Base-by-base conservation (phyloP, 129 eudicot species). In the Erigeron canadensis region DNA sequence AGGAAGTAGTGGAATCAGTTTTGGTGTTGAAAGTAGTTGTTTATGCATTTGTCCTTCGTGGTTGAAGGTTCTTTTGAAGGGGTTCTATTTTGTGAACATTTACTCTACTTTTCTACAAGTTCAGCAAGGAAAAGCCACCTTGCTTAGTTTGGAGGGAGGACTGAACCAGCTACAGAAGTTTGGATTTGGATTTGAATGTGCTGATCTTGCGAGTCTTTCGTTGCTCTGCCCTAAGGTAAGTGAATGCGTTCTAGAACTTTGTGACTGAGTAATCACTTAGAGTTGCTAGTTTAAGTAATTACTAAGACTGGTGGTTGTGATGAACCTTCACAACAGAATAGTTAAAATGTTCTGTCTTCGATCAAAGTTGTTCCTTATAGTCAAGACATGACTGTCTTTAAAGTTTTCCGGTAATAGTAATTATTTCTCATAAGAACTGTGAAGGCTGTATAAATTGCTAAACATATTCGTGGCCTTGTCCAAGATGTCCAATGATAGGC, bases 21-120 rank as follows among this genome's bases (percentile, higher is more conserved):
- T 62, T 44, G 75, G 51, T 80, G 73, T 64, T 61, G 79, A 69
- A 34, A 59, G 60, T 22, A 65, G 42, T 63, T 40, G 22, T 63
- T 74, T 77, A 66, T 91, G 97, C 74, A 7, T 41, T 56, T 91
- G 97, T 51, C 97, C 96, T 48, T 18, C 83, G 37, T 91, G 96
- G 97, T 56, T 91, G 86, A 88, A 81, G 79, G 75, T 72, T 80
- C 53, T 86, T 50, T 65, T 82, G 75, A 91, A 80, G 77, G 70
- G 80, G 6, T 91, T 91, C 79, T 67, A 77, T 47, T 88, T 84
- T 58, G 58, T 84, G 77, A 91, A 88, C 74, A 50, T 88, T 41
- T 84, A 86, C 75, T 84, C 75, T 39, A 78, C 80, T 50, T 71
- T 64, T 79, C 83, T 86, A 75, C 90, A 80, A 78, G 16, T 82